Evolutionary conservation across 2,329 filamentous ascomycete species (phyloP).

Genomic region (Rugonectria rugulosa): DNA sequence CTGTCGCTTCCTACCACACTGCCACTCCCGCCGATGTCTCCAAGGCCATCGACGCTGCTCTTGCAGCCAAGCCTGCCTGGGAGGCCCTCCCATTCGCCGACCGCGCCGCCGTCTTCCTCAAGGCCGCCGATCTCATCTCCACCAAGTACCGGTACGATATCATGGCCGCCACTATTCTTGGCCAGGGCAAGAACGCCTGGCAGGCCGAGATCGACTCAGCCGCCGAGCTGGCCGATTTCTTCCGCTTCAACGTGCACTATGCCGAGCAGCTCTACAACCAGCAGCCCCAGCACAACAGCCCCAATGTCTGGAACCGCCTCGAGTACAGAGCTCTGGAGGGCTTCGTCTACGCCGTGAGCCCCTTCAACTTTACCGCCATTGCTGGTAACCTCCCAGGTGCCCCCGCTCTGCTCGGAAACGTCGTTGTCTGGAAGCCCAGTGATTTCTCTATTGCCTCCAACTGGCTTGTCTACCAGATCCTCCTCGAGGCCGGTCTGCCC

Average conservation of each 20-base stretch:
- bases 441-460: slow-evolving; percentile 88
- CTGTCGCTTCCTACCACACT: slow-evolving; percentile 84
- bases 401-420: slow-evolving; percentile 90
- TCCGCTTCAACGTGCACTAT: slow-evolving; percentile 94
- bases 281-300: slow-evolving; percentile 83
- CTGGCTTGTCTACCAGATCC: slow-evolving; percentile 88
- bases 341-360: slow-evolving; percentile 92
- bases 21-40: slow-evolving; percentile 80
- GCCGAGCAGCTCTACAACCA: slow-evolving; percentile 89
- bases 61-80: slow-evolving; percentile 88
- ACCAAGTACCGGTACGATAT: slow-evolving; percentile 96
- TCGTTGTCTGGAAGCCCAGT: slow-evolving; percentile 97
- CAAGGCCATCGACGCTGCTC: slow-evolving; percentile 81
- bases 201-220: slow-evolving; percentile 98
- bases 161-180: slow-evolving; percentile 95
- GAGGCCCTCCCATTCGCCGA: slow-evolving; percentile 87
- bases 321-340: slow-evolving; percentile 92
- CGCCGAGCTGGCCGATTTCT: slow-evolving; percentile 90
- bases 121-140: slow-evolving; percentile 89
- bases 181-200: slow-evolving; percentile 98
- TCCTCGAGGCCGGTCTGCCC: slow-evolving; percentile 89
- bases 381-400: slow-evolving; percentile 85
- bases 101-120: slow-evolving; percentile 91
- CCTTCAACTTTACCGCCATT: slow-evolving; percentile 98
- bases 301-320: slow-evolving; percentile 89